Conservation (phyloP, 495 filamentous ascomycete genomes). For the Hypoxylon trugodes region DNA sequence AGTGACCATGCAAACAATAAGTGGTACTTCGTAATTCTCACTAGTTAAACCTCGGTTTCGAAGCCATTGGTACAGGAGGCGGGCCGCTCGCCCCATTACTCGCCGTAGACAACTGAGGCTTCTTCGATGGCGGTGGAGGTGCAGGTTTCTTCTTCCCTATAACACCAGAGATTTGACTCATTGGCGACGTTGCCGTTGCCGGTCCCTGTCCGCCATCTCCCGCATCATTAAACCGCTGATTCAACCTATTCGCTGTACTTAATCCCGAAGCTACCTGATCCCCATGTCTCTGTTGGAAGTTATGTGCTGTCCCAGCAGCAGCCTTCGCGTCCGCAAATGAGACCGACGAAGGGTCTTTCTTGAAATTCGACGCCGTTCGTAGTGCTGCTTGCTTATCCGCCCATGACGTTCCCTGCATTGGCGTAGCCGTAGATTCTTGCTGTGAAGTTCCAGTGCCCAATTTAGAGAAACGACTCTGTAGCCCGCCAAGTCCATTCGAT, state of each 20-base stretch:
- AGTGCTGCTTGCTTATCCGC: conserved; percentile 70
- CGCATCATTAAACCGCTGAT: conserved; percentile 57
- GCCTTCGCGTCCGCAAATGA: conserved; percentile 62
- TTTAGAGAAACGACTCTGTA: conserved; percentile 73
- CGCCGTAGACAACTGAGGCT: conserved; percentile 46
- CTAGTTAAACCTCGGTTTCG: conserved; percentile 48
- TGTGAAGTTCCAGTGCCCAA: conserved; percentile 52
- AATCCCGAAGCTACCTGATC: conserved; percentile 74
- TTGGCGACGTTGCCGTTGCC: conserved; percentile 9
- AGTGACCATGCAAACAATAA: not conserved
- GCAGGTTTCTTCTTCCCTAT: conserved; percentile 69
- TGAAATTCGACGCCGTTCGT: conserved; percentile 63
- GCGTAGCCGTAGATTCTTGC: conserved; percentile 33
- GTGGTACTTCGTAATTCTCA: too few relatives aligned
- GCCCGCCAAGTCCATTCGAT: conserved; percentile 60
- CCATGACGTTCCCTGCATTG: conserved; percentile 63
- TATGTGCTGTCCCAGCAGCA: conserved; percentile 69
- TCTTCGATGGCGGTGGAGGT: conserved; percentile 74
- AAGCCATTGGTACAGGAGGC: conserved; percentile 59
- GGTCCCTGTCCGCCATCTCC: conserved; percentile 7
- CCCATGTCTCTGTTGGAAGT: conserved; percentile 76
- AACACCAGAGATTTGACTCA: conserved; percentile 42
- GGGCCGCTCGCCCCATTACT: conserved; percentile 40
- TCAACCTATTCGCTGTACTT: conserved; percentile 64
- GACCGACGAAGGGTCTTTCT: conserved; percentile 65